Evolutionary conservation across 2,329 filamentous ascomycete species (phyloP).

Genomic region (Ceratocystis eucalypticola): DNA sequence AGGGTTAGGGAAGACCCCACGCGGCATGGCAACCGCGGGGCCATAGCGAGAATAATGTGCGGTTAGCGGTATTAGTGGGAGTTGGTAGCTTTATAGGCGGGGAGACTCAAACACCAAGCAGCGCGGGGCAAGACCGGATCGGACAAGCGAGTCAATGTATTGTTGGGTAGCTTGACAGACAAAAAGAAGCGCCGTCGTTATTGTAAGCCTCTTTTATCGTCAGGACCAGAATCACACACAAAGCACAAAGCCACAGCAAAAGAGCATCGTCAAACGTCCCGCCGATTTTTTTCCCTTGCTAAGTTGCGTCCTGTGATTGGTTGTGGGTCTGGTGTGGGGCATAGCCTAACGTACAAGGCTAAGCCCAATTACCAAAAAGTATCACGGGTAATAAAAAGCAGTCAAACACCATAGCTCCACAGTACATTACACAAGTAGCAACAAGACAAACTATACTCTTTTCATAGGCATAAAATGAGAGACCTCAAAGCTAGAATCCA

Average conservation of each 20-base stretch:
- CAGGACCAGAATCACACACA: not conserved
- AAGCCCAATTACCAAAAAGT: not conserved
- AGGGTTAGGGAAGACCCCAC: conserved; percentile 9
- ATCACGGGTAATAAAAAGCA: not conserved
- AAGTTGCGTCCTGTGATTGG: conserved; percentile 9
- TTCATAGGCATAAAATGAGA: not conserved
- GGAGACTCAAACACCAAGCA: not conserved
- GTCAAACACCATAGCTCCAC: not conserved
- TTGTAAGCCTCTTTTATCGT: not conserved
- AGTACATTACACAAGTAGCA: not conserved
- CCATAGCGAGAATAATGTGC: conserved; percentile 5
- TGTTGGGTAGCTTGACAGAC: not conserved
- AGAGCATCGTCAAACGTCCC: not conserved
- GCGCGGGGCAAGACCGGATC: not conserved
- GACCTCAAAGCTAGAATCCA: not conserved
- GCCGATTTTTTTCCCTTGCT: conserved; percentile 4
- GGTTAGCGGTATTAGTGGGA: not conserved
- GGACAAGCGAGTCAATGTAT: not conserved
- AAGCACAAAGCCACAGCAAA: conserved; percentile 2
- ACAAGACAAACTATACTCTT: not conserved
- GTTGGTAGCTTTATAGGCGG: not conserved
- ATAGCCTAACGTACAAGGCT: conserved; percentile 8
- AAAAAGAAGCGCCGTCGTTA: not conserved
- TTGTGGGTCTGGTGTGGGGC: conserved; percentile 6
- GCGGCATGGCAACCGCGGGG: conserved; percentile 16